phyloP scores from a whole-genome alignment of 495 filamentous ascomycete species.

The Aspergillus egyptiacus region DNA sequence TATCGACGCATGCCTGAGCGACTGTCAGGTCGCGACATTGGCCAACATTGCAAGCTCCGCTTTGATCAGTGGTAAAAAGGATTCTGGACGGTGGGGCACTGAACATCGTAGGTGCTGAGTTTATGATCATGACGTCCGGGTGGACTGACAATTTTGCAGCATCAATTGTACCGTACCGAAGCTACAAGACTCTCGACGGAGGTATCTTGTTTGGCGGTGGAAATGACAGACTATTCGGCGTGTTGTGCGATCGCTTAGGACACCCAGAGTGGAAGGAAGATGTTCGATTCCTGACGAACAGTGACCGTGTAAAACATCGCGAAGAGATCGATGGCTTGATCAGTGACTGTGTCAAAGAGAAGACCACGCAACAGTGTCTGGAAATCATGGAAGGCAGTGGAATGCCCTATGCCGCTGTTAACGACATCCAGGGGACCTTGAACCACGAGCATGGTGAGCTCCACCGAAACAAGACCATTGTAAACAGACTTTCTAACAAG shows the following conservation, averaged over 20 bases:
- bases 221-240: conserved; percentile 85
- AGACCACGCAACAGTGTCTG: conserved; percentile 87
- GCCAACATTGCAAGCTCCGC: conserved; percentile 90
- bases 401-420: conserved; percentile 92
- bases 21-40: conserved; percentile 90
- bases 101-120: conserved; percentile 70
- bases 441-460: conserved; percentile 70
- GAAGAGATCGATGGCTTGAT: conserved; percentile 70
- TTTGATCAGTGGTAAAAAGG: conserved; percentile 81
- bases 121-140: neutral
- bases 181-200: conserved; percentile 88
- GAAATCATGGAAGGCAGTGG: conserved; percentile 81
- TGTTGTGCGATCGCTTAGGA: conserved; percentile 73
- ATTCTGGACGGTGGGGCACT: conserved; percentile 88
- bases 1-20: conserved; percentile 84
- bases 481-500: conserved; percentile 1
- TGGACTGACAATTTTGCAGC: conserved; percentile 44
- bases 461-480: neutral
- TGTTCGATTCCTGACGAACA: conserved; percentile 70
- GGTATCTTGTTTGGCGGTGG: conserved; percentile 90
- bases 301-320: conserved; percentile 73
- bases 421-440: conserved; percentile 79
- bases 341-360: conserved; percentile 63
- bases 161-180: conserved; percentile 91
- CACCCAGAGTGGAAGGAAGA: conserved; percentile 76